Base-by-base conservation (phyloP, 441 rosid species). In the Pelargonium citronellum region DNA sequence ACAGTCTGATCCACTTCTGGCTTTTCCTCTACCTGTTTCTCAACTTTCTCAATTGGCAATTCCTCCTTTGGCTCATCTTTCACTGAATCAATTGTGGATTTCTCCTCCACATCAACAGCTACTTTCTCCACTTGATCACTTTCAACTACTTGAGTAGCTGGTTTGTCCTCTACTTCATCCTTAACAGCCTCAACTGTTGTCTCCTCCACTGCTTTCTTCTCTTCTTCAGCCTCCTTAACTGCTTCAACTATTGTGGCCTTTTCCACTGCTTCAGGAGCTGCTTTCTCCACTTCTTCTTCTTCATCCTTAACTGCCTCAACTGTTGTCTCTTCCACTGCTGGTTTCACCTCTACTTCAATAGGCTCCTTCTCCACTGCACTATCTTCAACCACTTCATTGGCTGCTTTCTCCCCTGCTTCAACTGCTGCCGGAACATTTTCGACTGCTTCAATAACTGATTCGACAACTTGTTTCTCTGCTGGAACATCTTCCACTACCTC, bases 381-480 rank as follows among this genome's bases (percentile, higher is more conserved):
- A 9, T 17, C 37, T 65, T 39, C 57, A 37, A 13, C 12, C 3
- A 15, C 24, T 27, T 49, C 70, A 11, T 11, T 68, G 5, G 24
- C 37, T 11, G 69, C 44, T 62, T 60, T 61, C 63, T 43, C 37
- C 37, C 4, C 37, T 30, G 2, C 37, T 30, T 30, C 37, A 0
- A 46, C 67, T 24, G n/a, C 60, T 16, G 10, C 17, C 11, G 11
- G 27, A 8, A 17, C 30, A 6, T 17, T 61, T 16, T 44, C 30
- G n/a, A 60, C 68, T 0, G 30, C 44, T 34, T 63, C 64, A 44
- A 12, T 7, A 47, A 7, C 68, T 39, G 11, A 41, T 62, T 61
- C 68, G 4, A 2, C 67, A 17, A 67, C 73, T 22, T 63, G 55
- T 17, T 77, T 77, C 15, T 66, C 68, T 69, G 47, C 73, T 4